Conservation (phyloP, 2,329 filamentous ascomycete species). For the Canariomyces notabilis region DNA sequence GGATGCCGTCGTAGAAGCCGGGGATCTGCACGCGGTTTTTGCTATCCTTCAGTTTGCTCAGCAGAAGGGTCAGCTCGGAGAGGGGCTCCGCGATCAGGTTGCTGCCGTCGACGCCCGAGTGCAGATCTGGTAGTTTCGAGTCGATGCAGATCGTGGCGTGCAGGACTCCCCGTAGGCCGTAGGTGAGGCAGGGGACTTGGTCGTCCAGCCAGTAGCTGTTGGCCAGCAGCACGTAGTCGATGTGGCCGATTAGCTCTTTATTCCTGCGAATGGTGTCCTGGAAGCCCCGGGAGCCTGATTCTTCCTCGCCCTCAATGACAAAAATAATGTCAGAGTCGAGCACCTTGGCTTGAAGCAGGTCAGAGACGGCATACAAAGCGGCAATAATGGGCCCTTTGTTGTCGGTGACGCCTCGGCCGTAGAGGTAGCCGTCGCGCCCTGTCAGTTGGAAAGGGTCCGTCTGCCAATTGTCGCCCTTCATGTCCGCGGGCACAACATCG, state of each 20-base stretch:
- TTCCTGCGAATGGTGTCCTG: slow-evolving; percentile 73
- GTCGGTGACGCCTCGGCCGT: slow-evolving; percentile 93
- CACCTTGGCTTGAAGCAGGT: slow-evolving; percentile 76
- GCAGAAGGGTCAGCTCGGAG: slow-evolving; percentile 79
- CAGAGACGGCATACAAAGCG: slow-evolving; percentile 87
- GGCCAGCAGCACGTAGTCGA: slow-evolving; percentile 91
- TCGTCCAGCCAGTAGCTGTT: slow-evolving; percentile 99
- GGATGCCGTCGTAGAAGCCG: slow-evolving; percentile 80
- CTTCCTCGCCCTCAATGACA: slow-evolving; percentile 93
- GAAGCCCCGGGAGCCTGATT: slow-evolving; percentile 88
- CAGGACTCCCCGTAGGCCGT: slow-evolving; percentile 87
- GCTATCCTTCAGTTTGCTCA: slow-evolving; percentile 75
- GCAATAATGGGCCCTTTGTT: slow-evolving; percentile 97
- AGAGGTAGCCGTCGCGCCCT: slow-evolving; percentile 86
- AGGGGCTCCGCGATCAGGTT: slow-evolving; percentile 84
- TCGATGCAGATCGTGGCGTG: slow-evolving; percentile 88
- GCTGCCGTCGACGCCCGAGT: slow-evolving; percentile 95
- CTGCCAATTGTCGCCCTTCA: slow-evolving; percentile 75
- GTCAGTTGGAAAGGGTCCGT: slow-evolving; percentile 85
- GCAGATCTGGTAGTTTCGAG: slow-evolving; percentile 79
- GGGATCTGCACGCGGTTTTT: slow-evolving; percentile 81
- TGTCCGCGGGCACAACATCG: slow-evolving; percentile 89
- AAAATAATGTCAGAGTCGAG: slow-evolving; percentile 88
- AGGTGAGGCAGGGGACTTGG: slow-evolving; percentile 89
- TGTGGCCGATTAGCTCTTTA: slow-evolving; percentile 78